Evolutionary conservation across 352 stramenopile species (phyloP).

Genomic region (Phytophthora pinifolia): DNA sequence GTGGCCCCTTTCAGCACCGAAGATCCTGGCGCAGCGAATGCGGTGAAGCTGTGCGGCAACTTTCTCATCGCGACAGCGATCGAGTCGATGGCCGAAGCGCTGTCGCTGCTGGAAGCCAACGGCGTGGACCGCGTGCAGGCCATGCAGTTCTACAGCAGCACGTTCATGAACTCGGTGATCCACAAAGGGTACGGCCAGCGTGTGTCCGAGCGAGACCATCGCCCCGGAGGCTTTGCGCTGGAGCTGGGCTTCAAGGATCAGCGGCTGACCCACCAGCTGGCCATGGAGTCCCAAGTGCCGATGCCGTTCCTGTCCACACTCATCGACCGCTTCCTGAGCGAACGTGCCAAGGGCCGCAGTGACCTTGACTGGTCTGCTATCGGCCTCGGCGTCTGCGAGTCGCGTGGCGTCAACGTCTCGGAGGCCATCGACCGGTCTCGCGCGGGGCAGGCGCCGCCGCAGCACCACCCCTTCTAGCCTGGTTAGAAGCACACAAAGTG

Average conservation of each 20-base stretch:
- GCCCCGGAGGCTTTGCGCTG: conserved; percentile 67
- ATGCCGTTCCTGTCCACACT: conserved; percentile 83
- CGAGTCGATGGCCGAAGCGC: conserved; percentile 70
- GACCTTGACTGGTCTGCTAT: conserved; percentile 82
- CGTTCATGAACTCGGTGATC: conserved; percentile 81
- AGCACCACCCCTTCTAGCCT: background rate
- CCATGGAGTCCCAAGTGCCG: conserved; percentile 47
- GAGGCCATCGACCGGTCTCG: conserved; percentile 36
- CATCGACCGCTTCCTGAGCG: conserved; percentile 65
- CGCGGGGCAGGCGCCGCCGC: conserved; percentile 10
- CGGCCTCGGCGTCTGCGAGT: conserved; percentile 55
- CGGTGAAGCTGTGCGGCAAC: conserved; percentile 80
- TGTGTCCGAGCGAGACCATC: conserved; percentile 75
- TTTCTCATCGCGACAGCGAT: conserved; percentile 83
- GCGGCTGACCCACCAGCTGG: conserved; percentile 56
- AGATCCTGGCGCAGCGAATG: conserved; percentile 65
- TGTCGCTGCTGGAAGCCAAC: conserved; percentile 67
- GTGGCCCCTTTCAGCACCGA: conserved; percentile 58
- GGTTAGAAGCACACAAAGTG: background rate
- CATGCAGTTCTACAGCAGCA: conserved; percentile 77
- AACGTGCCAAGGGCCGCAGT: conserved; percentile 54
- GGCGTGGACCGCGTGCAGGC: conserved; percentile 72
- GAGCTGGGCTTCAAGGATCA: conserved; percentile 80
- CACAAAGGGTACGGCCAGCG: conserved; percentile 82
- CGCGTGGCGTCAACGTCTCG: conserved; percentile 59